Base-by-base conservation (phyloP, 129 eudicot genomes). In the Helianthus tuberosus region DNA sequence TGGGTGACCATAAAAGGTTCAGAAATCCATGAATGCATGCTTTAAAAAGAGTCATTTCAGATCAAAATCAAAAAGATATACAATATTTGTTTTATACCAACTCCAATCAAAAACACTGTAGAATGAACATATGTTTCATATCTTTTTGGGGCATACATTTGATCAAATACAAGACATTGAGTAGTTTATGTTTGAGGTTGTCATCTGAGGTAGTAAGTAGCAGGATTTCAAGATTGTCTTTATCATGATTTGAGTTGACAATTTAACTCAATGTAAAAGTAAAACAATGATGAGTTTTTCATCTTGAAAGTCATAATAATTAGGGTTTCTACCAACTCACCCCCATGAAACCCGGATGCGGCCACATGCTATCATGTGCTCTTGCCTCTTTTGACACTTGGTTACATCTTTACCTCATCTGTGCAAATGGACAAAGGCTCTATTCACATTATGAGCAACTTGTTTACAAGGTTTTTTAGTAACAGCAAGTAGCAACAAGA, bases 341-440 rank as follows among this genome's bases (percentile, higher is more conserved):
- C 72, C 82, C 82, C 82, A 71, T 71, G 77, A 78, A 78, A 78
- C 15, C 77, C 77, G 73, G 82, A 78, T 64, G 60, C 36, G 36
- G 36, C 68, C 82, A 71, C 82, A 78, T 78, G 82, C 72, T 53
- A 64, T 78, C 82, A 78, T 78, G 82, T 78, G 77, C 77, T 62
- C 72, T 62, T 71, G 72, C 76, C 77, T 78, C 25, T 62, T 59
- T 73, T 68, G 44, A 51, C 77, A 78, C 66, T 62, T 71, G 49
- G 66, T 64, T 51, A 27, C 55, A 64, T 78, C 23, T 78, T 71
- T 61, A 61, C 46, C 46, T 61, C 66, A 61, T 13, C 63, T 61
- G 2, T 15, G 70, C 53, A 59, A 20, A 12, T 61, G 57, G 76
- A 16, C 64, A 76, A 16, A 11, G 36, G 62, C 36, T 32, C 25